These are phyloP conservation scores for Mycosphaerella arachidis DNA, from an alignment of 2,329 filamentous ascomycete species.

Conservation along the genomic window DNA sequence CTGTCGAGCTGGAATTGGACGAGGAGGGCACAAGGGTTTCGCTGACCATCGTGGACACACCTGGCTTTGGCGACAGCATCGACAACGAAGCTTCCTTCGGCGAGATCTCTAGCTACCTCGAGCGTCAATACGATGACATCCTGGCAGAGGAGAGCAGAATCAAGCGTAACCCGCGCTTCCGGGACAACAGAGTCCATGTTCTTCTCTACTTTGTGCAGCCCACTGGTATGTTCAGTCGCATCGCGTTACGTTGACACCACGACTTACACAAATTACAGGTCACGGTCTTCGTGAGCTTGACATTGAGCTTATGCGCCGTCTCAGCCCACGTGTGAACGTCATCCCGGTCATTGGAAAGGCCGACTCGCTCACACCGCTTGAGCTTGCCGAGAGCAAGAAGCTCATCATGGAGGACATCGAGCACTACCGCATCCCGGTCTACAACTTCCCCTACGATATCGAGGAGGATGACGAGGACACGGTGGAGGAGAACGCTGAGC, in stretches of 20 bases:
- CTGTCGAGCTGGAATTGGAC: slow-evolving; percentile 91
- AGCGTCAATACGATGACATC: slow-evolving; percentile 99
- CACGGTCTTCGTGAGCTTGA: slow-evolving; percentile 91
- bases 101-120: slow-evolving; percentile 96
- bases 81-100: slow-evolving; percentile 95
- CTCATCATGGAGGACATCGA: slow-evolving; percentile 99
- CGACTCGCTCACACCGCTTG: slow-evolving; percentile 91
- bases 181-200: slow-evolving; percentile 97
- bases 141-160: slow-evolving; percentile 98
- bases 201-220: slow-evolving; percentile 99
- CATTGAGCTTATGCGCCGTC: slow-evolving; percentile 98
- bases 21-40: slow-evolving; percentile 98
- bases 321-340: slow-evolving; percentile 96
- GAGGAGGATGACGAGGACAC: slow-evolving; percentile 99
- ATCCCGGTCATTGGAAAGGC: slow-evolving; percentile 98
- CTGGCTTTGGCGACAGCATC: slow-evolving; percentile 96
- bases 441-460: slow-evolving; percentile 99
- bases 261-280: slow-evolving; percentile 16
- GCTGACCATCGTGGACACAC: slow-evolving; percentile 96
- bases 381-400: slow-evolving; percentile 98
- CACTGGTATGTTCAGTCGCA: slow-evolving; percentile 71
- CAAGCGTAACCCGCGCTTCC: slow-evolving; percentile 99
- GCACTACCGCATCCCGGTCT: slow-evolving; percentile 98
- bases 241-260: slow-evolving; percentile 36
- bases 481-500: slow-evolving; percentile 97